phyloP scores from a whole-genome alignment of 2,329 filamentous ascomycete genomes.

The Curvularia sp. region DNA sequence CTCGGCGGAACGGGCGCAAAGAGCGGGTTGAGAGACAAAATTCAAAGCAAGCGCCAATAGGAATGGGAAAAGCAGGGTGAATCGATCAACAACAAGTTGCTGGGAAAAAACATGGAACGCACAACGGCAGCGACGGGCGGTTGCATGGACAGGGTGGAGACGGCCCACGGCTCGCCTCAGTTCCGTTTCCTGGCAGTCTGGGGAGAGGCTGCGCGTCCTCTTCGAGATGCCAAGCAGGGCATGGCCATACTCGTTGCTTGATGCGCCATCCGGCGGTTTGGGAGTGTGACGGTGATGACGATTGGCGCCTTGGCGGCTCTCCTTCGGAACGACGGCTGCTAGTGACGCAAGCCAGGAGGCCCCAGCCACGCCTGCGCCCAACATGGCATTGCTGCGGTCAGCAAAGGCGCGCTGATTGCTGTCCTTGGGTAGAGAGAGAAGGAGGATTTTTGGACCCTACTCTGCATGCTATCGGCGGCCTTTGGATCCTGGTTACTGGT shows the following conservation, averaged over 20 bases:
- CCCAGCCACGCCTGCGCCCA: conserved; percentile 15
- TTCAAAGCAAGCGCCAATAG: conserved; percentile 7
- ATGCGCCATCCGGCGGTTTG: conserved; percentile 11
- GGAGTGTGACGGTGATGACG: conserved; percentile 19
- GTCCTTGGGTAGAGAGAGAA: neutral
- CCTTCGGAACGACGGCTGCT: conserved; percentile 19
- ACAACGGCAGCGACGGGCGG: neutral
- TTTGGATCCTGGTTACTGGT: too few relatives aligned
- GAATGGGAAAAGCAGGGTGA: neutral
- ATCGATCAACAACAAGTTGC: conserved; percentile 1
- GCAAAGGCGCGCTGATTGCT: neutral
- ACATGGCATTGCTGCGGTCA: neutral
- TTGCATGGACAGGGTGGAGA: conserved; percentile 5
- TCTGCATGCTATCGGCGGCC: neutral
- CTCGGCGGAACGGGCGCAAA: conserved; percentile 6
- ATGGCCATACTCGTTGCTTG: conserved; percentile 8
- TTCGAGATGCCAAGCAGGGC: conserved; percentile 17
- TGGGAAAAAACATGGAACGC: conserved; percentile 1
- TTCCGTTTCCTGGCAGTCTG: conserved; percentile 10
- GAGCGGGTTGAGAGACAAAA: neutral
- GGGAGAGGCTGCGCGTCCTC: conserved; percentile 19
- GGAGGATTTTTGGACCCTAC: neutral
- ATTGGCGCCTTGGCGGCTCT: conserved; percentile 16
- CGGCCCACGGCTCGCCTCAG: neutral
- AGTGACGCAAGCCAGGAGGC: conserved; percentile 5